Percentiles rank a stretch among this genome's conserved stretches.
phyloP scores from a whole-genome alignment of 1,284 basidiomycete genomes.

The Lignosus rhinocerotis region DNA sequence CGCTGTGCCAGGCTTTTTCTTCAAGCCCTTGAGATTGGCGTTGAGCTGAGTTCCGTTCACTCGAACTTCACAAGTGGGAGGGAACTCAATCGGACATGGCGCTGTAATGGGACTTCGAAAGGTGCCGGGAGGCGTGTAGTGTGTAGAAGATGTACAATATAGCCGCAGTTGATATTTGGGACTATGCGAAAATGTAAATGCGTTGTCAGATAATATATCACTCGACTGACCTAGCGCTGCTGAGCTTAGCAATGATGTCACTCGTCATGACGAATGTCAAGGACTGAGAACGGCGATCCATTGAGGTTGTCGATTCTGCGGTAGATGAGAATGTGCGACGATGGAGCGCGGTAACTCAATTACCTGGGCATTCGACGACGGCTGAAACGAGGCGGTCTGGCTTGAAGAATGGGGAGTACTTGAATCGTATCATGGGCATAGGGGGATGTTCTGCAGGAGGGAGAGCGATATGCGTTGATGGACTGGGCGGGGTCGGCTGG shows the following conservation, averaged over 20 bases:
- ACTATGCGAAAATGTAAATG: constrained; percentile 37
- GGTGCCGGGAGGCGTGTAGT: constrained; percentile 56
- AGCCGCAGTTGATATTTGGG: constrained; percentile 80
- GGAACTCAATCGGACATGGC: constrained; percentile 86
- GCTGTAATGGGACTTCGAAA: constrained; percentile 49
- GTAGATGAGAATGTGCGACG: constrained; percentile 12
- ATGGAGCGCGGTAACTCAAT: constrained; percentile 11
- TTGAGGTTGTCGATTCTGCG: constrained; percentile 73
- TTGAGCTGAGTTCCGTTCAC: constrained; percentile 72
- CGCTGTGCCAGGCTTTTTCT: constrained; percentile 96
- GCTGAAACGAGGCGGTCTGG: constrained; percentile 64
- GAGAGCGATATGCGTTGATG: constrained; percentile 29
- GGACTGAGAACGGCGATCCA: constrained; percentile 68
- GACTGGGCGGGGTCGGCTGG: constrained; percentile 36
- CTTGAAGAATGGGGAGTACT: constrained; percentile 75
- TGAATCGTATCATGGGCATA: constrained; percentile 61
- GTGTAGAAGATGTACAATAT: constrained; percentile 91
- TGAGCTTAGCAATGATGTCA: constrained; percentile 67
- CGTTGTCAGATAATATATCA: constrained; percentile 40
- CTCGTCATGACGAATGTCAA: constrained; percentile 62
- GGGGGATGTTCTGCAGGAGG: constrained; percentile 27
- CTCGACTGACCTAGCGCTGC: constrained; percentile 46
- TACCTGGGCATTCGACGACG: constrained; percentile 76
- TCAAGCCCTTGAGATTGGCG: constrained; percentile 87
- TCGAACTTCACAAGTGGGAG: constrained; percentile 87